phyloP scores from a whole-genome alignment of 192 early-diverging fungal species.

The Coemansia interrupta region DNA sequence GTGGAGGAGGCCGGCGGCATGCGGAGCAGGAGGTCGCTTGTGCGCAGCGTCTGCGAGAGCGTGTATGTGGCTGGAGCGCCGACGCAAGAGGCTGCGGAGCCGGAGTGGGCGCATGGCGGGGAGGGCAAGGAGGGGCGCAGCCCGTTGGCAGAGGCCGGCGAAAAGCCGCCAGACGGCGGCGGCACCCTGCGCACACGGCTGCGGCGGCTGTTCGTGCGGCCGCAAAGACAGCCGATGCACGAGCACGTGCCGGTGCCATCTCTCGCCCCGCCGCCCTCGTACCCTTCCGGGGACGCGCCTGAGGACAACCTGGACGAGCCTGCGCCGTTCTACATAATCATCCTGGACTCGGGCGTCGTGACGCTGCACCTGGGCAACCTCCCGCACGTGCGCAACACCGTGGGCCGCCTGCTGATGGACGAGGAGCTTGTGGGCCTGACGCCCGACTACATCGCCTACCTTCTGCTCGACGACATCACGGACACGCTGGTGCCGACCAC shows the following conservation, averaged over 20 bases:
- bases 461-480: conserved; percentile 89
- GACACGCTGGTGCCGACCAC: conserved; percentile 89
- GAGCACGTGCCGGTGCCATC: neutral
- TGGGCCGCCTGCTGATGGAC: conserved; percentile 57
- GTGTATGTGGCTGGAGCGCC: conserved; percentile 2
- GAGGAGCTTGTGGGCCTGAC: conserved; percentile 26
- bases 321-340: conserved; percentile 43
- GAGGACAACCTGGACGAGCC: conserved; percentile 39
- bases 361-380: conserved; percentile 38
- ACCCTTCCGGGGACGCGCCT: neutral
- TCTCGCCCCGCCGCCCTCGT: neutral
- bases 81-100: neutral
- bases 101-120: neutral
- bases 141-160: neutral
- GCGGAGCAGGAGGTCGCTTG: conserved; percentile 24
- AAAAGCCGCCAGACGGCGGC: neutral
- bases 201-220: neutral
- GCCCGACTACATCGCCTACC: conserved; percentile 89
- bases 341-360: conserved; percentile 35
- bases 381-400: conserved; percentile 48
- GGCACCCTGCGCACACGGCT: neutral
- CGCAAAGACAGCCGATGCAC: neutral
- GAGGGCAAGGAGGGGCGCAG: neutral
- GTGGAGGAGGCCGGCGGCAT: neutral
- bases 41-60: conserved; percentile 13